These are phyloP conservation scores for Astrephomene gubernaculifera DNA, from an alignment of 139 green algal species.

Conservation along the genomic window DNA sequence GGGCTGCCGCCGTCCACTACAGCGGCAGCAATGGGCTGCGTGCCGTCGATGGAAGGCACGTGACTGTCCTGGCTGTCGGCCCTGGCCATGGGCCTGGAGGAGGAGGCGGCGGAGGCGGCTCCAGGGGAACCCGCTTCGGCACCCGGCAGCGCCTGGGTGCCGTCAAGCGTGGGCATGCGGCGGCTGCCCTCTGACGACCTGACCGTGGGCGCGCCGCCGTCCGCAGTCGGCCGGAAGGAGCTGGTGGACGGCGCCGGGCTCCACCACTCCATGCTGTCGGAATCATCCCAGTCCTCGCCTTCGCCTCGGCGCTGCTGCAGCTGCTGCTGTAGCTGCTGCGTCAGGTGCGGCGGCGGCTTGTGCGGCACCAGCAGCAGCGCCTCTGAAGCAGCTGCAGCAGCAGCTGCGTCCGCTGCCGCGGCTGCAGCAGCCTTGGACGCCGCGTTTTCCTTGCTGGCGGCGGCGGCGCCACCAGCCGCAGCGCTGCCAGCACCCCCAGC, in stretches of 20 bases:
- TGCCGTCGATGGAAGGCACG: slow-evolving; percentile 1
- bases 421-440: neutral
- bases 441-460: neutral
- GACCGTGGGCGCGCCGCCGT: neutral
- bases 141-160: neutral
- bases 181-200: neutral
- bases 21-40: neutral
- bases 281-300: neutral
- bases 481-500: too few relatives aligned
- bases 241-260: neutral
- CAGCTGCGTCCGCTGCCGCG: neutral
- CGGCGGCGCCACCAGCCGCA: neutral
- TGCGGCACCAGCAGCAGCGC: neutral
- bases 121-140: neutral
- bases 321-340: neutral
- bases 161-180: neutral
- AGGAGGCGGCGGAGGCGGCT: neutral
- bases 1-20: neutral
- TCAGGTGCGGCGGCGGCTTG: neutral
- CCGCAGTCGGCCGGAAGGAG: neutral
- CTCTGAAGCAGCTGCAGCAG: neutral
- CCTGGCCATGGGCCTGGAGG: neutral
- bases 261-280: neutral
- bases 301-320: neutral
- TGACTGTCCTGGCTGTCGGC: neutral